Evolutionary conservation across 2,329 filamentous ascomycete species (phyloP), one percentile per base, ranked within the genome.

Genomic region (Clonostachys chloroleuca): DNA sequence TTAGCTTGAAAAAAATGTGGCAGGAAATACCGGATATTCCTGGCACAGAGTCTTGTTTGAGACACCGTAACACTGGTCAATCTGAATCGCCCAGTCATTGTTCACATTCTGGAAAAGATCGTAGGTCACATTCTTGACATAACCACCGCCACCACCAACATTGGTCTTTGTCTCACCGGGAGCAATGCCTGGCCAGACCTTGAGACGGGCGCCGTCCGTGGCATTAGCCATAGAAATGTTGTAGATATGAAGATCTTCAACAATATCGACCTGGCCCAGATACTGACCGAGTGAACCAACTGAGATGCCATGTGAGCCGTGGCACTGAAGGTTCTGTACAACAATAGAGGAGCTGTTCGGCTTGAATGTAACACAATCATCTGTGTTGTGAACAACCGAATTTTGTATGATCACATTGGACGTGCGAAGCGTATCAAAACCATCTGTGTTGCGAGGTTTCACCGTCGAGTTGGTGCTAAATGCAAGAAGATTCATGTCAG

Each of bases 311-410:
- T 89, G 85, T 4, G 81, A 86, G 35, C 84, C 83, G 55, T 84
- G 84, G 65, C 85, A 89, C 49, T 70, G 66, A 5, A 89, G 66
- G 51, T 83, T 82, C 59, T 88, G 83, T 6, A 88, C 77, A 5
- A 88, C 62, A 8, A 88, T 79, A 52, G 86, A 75, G 40, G 83
- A 87, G 55, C 77, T 82, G 61, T 88, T 89, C 16, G 84, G 84
- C 64, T 89, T 89, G 74, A 89, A 88, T 1, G 83, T 83, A 12
- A 89, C 81, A 50, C 86, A 89, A 59, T 89, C 78, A 58, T 87
- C 84, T 34, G 80, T 81, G 54, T 86, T 86, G 60, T 79, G 72
- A 52, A 83, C 76, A 24, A 77, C 62, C 0, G 80, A 86, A 58
- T 87, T 80, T 56, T 87, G 83, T 35, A 88, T 86, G 1, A 84